Percentiles rank a stretch among this genome's conserved stretches.
These are phyloP conservation scores for Ceratonia siliqua DNA, from an alignment of 306 rosid species.

Conservation along the genomic window DNA sequence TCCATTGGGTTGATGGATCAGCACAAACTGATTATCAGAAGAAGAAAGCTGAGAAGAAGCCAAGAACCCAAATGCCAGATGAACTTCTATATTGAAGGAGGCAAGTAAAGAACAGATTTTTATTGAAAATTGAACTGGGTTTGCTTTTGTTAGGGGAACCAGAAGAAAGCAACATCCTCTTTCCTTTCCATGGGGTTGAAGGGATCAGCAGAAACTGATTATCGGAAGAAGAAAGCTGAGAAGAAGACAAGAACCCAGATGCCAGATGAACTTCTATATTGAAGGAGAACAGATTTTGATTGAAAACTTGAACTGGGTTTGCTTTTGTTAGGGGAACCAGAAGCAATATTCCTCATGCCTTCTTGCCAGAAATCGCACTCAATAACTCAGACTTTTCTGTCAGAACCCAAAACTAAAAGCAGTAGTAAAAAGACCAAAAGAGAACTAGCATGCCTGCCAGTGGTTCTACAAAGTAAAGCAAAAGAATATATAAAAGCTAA, in stretches of 20 bases:
- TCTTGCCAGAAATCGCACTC: constrained; percentile 48
- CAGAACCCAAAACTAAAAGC: constrained; percentile 47
- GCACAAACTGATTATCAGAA: constrained; percentile 20
- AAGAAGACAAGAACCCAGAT: constrained; percentile 28
- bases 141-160: constrained; percentile 39
- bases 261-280: constrained; percentile 29
- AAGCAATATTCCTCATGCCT: constrained; percentile 33
- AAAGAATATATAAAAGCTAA: constrained; percentile 56
- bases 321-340: constrained; percentile 35
- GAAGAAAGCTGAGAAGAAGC: neutral
- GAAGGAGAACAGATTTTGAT: constrained; percentile 48
- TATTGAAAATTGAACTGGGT: constrained; percentile 47
- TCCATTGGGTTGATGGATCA: constrained; percentile 51
- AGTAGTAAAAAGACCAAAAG: constrained; percentile 45
- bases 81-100: constrained; percentile 27
- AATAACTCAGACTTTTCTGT: constrained; percentile 50
- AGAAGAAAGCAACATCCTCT: constrained; percentile 25
- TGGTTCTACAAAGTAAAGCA: constrained; percentile 50
- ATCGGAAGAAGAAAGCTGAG: constrained; percentile 2
- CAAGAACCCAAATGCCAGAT: constrained; percentile 31
- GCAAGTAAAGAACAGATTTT: constrained; percentile 48
- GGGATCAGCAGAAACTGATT: constrained; percentile 26
- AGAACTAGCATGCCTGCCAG: constrained; percentile 50
- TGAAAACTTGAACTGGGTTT: constrained; percentile 42
- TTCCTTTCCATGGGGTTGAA: constrained; percentile 54